phyloP scores from a whole-genome alignment of 768 basidiomycete genomes.

The Dacryopinax spathularia region DNA sequence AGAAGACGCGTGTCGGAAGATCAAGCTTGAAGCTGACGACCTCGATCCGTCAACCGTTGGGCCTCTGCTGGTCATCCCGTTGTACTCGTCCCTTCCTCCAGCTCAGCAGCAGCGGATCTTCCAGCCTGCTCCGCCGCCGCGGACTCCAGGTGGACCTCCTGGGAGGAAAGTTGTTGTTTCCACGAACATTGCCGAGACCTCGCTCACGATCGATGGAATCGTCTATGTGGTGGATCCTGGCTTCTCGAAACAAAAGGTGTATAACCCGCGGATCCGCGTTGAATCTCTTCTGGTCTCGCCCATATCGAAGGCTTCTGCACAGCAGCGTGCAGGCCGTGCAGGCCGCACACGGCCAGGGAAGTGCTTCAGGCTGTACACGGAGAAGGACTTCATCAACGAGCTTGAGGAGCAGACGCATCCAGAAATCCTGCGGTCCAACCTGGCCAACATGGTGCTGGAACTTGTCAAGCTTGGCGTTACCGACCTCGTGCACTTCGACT shows the following conservation, averaged over 20 bases:
- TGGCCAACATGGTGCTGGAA: slow-evolving; percentile 87
- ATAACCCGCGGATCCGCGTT: slow-evolving; percentile 93
- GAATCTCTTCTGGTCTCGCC: slow-evolving; percentile 87
- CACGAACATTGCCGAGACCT: slow-evolving; percentile 96
- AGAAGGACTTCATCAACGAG: slow-evolving; percentile 91
- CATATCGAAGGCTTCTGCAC: slow-evolving; percentile 92
- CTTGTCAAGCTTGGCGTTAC: slow-evolving; percentile 88
- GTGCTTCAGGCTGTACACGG: slow-evolving; percentile 92
- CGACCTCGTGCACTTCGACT: slow-evolving; percentile 79
- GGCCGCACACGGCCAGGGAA: slow-evolving; percentile 94
- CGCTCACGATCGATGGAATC: slow-evolving; percentile 93
- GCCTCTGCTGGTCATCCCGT: slow-evolving; percentile 75
- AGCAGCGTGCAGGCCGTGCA: slow-evolving; percentile 91
- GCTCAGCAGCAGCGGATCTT: slow-evolving; percentile 95
- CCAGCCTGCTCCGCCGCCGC: slow-evolving; percentile 62
- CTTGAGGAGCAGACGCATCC: slow-evolving; percentile 96
- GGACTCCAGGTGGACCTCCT: slow-evolving; percentile 50
- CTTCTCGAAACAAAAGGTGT: slow-evolving; percentile 96
- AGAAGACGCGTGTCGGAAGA: slow-evolving; percentile 87
- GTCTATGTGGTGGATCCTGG: slow-evolving; percentile 99
- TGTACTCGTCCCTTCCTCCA: slow-evolving; percentile 90
- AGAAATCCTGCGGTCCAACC: slow-evolving; percentile 84
- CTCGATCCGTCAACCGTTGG: slow-evolving; percentile 67
- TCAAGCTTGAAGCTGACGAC: slow-evolving; percentile 81
- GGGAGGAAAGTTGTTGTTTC: slow-evolving; percentile 91